Percentiles rank a stretch among this genome's conserved stretches.
Conservation (phyloP, 441 rosid species). For the Adansonia grandidieri region DNA sequence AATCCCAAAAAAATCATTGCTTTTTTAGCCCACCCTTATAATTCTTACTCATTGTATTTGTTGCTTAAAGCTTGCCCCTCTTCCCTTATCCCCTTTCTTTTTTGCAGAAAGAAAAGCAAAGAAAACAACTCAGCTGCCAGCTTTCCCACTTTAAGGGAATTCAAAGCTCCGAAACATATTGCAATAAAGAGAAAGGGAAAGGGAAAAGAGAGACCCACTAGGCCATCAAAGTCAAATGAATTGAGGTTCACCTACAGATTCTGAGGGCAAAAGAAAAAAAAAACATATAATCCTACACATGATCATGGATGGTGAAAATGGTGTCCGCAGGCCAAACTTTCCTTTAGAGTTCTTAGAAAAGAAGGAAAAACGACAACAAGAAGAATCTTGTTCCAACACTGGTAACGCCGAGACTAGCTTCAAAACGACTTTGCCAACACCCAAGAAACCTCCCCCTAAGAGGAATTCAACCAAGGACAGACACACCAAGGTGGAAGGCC, state of each 20-base stretch:
- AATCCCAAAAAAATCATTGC: neutral
- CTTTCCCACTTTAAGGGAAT: constrained; percentile 50
- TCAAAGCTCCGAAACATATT: constrained; percentile 34
- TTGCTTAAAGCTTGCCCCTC: constrained; percentile 58
- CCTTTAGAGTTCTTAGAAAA: constrained; percentile 76
- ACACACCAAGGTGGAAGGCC: constrained; percentile 58
- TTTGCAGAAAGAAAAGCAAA: constrained; percentile 12
- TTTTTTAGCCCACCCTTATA: constrained; percentile 40
- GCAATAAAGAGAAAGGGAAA: constrained; percentile 2
- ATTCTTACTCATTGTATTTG: constrained; percentile 63
- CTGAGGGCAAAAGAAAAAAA: neutral
- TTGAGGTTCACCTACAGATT: constrained; percentile 32
- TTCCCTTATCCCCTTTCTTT: constrained; percentile 38
- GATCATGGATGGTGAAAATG: constrained; percentile 68
- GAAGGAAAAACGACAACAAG: constrained; percentile 38
- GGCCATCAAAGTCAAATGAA: constrained; percentile 44
- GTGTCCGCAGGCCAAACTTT: constrained; percentile 65
- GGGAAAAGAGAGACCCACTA: constrained; percentile 45
- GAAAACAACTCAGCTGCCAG: constrained; percentile 42
- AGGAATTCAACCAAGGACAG: constrained; percentile 68
- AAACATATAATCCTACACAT: constrained; percentile 29
- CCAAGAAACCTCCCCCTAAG: constrained; percentile 72
- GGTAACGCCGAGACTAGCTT: constrained; percentile 33
- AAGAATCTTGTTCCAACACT: constrained; percentile 33
- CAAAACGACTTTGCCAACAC: constrained; percentile 25